phyloP scores from a whole-genome alignment of 2,329 filamentous ascomycete genomes.

The Dactylellina parvicollis region DNA sequence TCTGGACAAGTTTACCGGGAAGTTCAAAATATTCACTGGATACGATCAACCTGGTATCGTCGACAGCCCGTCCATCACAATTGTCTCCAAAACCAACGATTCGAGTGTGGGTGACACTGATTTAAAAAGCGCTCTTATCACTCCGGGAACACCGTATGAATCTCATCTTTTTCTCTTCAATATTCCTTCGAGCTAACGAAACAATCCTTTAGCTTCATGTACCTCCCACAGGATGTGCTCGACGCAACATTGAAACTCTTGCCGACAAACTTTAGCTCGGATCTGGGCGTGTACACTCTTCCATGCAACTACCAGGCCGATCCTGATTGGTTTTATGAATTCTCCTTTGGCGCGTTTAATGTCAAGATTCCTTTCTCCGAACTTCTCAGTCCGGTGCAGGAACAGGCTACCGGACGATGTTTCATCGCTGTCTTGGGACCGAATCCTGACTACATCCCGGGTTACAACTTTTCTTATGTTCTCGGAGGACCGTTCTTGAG shows the following conservation, averaged over 20 bases:
- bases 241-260: not conserved
- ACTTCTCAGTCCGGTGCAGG: not conserved
- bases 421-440: not conserved
- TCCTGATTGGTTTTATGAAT: conserved; percentile 3
- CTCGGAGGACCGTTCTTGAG: conserved; percentile 23
- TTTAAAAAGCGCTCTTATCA: conserved; percentile 2
- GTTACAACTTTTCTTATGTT: conserved; percentile 17
- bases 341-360: not conserved
- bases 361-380: conserved; percentile 1
- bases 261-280: not conserved
- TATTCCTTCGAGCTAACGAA: not conserved
- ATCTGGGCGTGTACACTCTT: not conserved
- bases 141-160: conserved; percentile 10
- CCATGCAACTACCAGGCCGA: conserved; percentile 11
- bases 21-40: conserved; percentile 10
- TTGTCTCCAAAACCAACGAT: not conserved
- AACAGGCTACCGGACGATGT: not conserved
- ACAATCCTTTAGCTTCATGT: not conserved
- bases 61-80: not conserved
- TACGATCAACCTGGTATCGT: conserved; percentile 9
- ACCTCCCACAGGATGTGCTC: conserved; percentile 14
- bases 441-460: not conserved
- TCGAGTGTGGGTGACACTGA: not conserved
- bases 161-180: too few relatives aligned
- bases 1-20: conserved; percentile 24